Percentiles rank a stretch among this genome's conserved stretches.
phyloP scores from a whole-genome alignment of 192 early-diverging fungal species.

The Backusella psychrophila region DNA sequence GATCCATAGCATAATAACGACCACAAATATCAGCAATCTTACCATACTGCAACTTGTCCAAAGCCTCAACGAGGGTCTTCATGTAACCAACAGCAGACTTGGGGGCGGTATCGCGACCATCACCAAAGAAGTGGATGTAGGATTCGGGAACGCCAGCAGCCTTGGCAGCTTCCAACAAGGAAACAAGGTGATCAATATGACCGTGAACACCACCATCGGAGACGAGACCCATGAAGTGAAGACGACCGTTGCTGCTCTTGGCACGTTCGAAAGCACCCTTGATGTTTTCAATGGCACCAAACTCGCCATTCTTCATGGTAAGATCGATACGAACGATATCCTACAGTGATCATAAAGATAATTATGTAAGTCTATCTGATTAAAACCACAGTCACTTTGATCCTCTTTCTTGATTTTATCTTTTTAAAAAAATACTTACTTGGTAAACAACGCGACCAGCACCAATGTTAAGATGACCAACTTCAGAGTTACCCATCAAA shows the following conservation, averaged over 20 bases:
- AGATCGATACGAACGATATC: slow-evolving; percentile 99
- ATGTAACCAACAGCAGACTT: slow-evolving; percentile 84
- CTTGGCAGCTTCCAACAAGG: slow-evolving; percentile 84
- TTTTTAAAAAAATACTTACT: slow-evolving; percentile 38
- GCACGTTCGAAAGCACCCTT: slow-evolving; percentile 83
- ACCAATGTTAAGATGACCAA: slow-evolving; percentile 99
- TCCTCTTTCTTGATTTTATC: slow-evolving; percentile 5
- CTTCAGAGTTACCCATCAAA: slow-evolving; percentile 99
- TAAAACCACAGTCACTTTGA: neutral
- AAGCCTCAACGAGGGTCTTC: slow-evolving; percentile 63
- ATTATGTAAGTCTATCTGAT: neutral
- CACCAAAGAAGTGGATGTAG: slow-evolving; percentile 96
- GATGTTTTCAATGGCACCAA: slow-evolving; percentile 71
- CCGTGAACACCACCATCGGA: slow-evolving; percentile 99
- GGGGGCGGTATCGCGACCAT: slow-evolving; percentile 96
- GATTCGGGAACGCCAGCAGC: slow-evolving; percentile 77
- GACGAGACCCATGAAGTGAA: slow-evolving; percentile 92
- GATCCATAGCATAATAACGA: slow-evolving; percentile 99
- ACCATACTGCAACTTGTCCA: slow-evolving; percentile 73
- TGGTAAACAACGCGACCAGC: slow-evolving; percentile 99
- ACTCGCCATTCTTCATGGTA: slow-evolving; percentile 81
- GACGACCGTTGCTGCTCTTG: slow-evolving; percentile 78
- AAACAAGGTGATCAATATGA: slow-evolving; percentile 89
- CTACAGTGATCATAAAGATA: slow-evolving; percentile 31
- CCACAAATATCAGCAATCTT: slow-evolving; percentile 90